Evolutionary conservation across 345 rosid species (phyloP), one percentile per base, ranked within the genome.

Genomic region (Eucalyptus tenuipes): DNA sequence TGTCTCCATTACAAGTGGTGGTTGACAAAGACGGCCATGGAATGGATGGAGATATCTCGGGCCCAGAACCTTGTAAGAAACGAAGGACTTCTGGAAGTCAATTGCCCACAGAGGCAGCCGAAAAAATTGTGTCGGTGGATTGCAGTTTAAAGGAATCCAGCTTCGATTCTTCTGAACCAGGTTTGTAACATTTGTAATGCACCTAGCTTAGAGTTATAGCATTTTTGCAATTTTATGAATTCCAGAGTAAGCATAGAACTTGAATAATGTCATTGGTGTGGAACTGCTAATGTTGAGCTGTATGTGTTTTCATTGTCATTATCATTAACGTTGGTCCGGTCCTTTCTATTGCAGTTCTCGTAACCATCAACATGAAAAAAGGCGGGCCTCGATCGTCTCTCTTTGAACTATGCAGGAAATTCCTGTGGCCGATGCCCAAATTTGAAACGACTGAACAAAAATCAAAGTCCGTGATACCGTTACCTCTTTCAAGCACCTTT

Each of bases 331-430:
- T 81, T 86, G 66, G 24, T 12, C 84, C 53, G 81, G 79, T 86
- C 48, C 92, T 86, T 75, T 20, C 82, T 40, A 37, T 11, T 91
- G 48, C 92, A 97, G 99, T 93, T 87, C 91, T 94, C 29, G 93
- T 90, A 68, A 90, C 97, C 8, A 91, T 96, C 89, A 89, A 88
- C 92, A 92, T 91, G 92, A 94, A 93, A 91, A 98, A 98, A 93
- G 99, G 99, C 7, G 98, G 95, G 87, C 99, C 99, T 44, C 93
- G 99, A 49, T 94, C 57, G 25, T 44, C 92, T 24, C 96, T 98
- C 88, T 94, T 89, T 55, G 93, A 93, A 55, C 97, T 97, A 61
- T 98, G 99, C 85, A 96, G 94, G 95, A 95, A 91, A 86, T 88
- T 89, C 90, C 95, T 94, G 80, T 96, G 98, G 99, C 96, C 98